phyloP scores from a whole-genome alignment of 2,329 filamentous ascomycete species.

The Camillea tinctor region DNA sequence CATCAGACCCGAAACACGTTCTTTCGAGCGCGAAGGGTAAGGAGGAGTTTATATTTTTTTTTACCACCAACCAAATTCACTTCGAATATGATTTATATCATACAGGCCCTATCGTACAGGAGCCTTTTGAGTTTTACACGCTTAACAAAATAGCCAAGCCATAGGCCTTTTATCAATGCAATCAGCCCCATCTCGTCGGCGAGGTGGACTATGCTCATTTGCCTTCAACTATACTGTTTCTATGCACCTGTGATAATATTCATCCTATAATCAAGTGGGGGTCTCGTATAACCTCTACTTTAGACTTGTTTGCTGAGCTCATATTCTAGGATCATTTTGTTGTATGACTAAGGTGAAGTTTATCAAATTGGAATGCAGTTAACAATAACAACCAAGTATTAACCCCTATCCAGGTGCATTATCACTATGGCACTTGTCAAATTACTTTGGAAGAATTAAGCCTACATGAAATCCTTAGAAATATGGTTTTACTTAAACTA shows the following conservation, averaged over 20 bases:
- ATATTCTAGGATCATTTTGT: not conserved
- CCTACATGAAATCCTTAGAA: too few relatives aligned
- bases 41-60: slow-evolving; percentile 13
- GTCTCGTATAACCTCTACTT: not conserved
- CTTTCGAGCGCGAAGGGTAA: slow-evolving; percentile 32
- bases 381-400: not conserved
- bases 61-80: slow-evolving; percentile 21
- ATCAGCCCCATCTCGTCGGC: slow-evolving; percentile 30
- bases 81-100: slow-evolving; percentile 20
- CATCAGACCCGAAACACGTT: slow-evolving; percentile 34
- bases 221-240: slow-evolving; percentile 9
- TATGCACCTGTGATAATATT: not conserved
- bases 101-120: slow-evolving; percentile 6
- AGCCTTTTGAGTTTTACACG: slow-evolving; percentile 7
- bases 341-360: not conserved
- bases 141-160: slow-evolving; percentile 16
- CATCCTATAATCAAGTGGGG: not conserved
- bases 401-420: not conserved
- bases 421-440: not conserved
- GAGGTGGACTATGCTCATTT: slow-evolving; percentile 31
- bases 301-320: not conserved
- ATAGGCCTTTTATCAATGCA: slow-evolving; percentile 25
- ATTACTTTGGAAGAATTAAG: not conserved
- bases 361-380: not conserved
- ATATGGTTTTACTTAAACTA: too few relatives aligned